These are phyloP conservation scores for Beauveria scarabaeidicola DNA, from an alignment of 2,329 filamentous ascomycete genomes.

Conservation along the genomic window DNA sequence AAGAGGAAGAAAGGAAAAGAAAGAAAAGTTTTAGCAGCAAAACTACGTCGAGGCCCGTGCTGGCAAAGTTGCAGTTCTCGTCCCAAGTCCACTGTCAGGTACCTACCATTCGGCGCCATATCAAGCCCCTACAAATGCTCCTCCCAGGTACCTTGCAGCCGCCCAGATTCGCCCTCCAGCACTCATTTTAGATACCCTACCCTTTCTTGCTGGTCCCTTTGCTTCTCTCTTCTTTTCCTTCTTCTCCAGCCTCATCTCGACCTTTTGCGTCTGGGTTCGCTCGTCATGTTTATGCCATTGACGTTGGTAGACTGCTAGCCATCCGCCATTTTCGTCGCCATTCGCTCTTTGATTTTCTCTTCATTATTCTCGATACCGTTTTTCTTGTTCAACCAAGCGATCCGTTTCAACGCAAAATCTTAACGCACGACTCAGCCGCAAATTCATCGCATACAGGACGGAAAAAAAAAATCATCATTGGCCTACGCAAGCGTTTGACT, in stretches of 20 bases:
- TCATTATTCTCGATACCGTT: not conserved
- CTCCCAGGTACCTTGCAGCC: too few species aligned
- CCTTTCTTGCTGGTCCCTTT: not conserved
- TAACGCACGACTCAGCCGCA: not conserved
- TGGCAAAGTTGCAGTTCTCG: too few species aligned
- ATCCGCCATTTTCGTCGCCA: not conserved
- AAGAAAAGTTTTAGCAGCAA: not conserved
- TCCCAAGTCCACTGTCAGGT: too few species aligned
- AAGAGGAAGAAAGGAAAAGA: not conserved
- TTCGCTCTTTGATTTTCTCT: slow-evolving; percentile 11
- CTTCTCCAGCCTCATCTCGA: slow-evolving; percentile 11
- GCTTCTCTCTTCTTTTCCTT: slow-evolving; percentile 3
- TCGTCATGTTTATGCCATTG: slow-evolving; percentile 21
- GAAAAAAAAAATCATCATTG: not conserved
- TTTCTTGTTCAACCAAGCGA: not conserved
- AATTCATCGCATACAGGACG: not conserved
- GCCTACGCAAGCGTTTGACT: not conserved
- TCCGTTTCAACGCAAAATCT: not conserved
- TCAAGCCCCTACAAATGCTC: too few species aligned
- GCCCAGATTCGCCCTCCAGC: not conserved
- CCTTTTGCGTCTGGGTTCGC: slow-evolving; percentile 12
- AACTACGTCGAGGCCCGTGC: too few species aligned
- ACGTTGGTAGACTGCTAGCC: slow-evolving; percentile 2
- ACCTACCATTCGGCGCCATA: too few species aligned
- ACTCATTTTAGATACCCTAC: not conserved